These are phyloP conservation scores for Phyllosticta citriasiana DNA, from an alignment of 2,329 filamentous ascomycete species.

Conservation along the genomic window DNA sequence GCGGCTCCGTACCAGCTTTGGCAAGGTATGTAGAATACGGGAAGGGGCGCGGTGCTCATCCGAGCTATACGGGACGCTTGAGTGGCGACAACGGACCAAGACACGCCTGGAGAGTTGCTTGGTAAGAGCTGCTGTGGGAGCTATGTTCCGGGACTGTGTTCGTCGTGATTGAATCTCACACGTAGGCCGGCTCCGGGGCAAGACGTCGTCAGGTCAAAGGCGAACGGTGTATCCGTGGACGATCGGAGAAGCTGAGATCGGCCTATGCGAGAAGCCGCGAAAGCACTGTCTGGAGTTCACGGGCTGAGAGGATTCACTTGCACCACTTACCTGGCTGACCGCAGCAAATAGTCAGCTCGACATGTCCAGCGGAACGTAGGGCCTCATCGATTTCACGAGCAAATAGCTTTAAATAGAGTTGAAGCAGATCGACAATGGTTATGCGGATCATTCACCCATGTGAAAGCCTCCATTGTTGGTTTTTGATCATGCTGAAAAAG, in stretches of 20 bases:
- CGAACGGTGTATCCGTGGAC: too few relatives aligned
- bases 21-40: too few relatives aligned
- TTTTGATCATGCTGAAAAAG: slow-evolving; percentile 27
- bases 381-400: not conserved
- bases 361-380: not conserved
- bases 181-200: too few relatives aligned
- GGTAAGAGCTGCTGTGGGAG: too few relatives aligned
- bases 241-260: not conserved
- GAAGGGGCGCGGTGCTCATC: too few relatives aligned
- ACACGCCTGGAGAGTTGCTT: too few relatives aligned
- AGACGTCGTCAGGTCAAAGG: too few relatives aligned
- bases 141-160: too few relatives aligned
- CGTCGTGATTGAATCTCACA: too few relatives aligned
- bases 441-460: slow-evolving; percentile 46
- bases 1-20: too few relatives aligned
- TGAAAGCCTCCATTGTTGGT: slow-evolving; percentile 49
- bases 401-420: not conserved
- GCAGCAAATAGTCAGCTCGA: not conserved
- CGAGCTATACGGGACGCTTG: too few relatives aligned
- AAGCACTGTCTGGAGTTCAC: not conserved
- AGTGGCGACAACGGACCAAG: too few relatives aligned
- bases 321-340: slow-evolving; percentile 3
- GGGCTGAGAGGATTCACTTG: not conserved
- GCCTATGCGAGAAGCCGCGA: not conserved
- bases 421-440: slow-evolving; percentile 44